Percentiles rank a stretch among this genome's conserved stretches.
phyloP scores from a whole-genome alignment of 805 yeast species.

The Nakazawaea ernobii region DNA sequence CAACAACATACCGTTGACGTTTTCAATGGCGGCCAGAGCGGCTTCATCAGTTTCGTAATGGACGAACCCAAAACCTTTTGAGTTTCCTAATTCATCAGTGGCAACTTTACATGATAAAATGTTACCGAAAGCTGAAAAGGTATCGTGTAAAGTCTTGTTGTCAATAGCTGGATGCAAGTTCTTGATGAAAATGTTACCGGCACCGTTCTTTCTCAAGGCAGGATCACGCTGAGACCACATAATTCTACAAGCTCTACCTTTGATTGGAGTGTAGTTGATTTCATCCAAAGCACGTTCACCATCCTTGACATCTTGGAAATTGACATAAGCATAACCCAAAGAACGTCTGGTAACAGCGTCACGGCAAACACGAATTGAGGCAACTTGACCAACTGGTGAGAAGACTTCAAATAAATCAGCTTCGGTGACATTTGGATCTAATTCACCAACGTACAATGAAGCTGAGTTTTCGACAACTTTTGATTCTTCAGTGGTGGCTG shows the following conservation, averaged over 20 bases:
- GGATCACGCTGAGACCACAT: slow-evolving; percentile 99
- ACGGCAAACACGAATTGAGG: slow-evolving; percentile 98
- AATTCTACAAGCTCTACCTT: slow-evolving; percentile 96
- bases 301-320: slow-evolving; percentile 83
- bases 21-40: slow-evolving; percentile 92
- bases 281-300: slow-evolving; percentile 94
- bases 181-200: slow-evolving; percentile 96
- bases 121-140: slow-evolving; percentile 94
- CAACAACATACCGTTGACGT: slow-evolving; percentile 96
- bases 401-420: slow-evolving; percentile 92
- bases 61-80: slow-evolving; percentile 96
- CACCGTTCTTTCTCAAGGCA: slow-evolving; percentile 87
- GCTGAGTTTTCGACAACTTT: slow-evolving; percentile 48
- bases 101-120: slow-evolving; percentile 97
- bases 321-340: slow-evolving; percentile 96
- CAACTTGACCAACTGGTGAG: slow-evolving; percentile 90
- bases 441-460: slow-evolving; percentile 95
- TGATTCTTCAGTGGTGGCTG: slow-evolving; percentile 3
- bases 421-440: slow-evolving; percentile 88
- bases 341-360: slow-evolving; percentile 96
- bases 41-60: slow-evolving; percentile 92
- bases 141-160: slow-evolving; percentile 97
- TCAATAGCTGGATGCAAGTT: slow-evolving; percentile 97
- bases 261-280: slow-evolving; percentile 88
- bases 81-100: slow-evolving; percentile 82